phyloP scores from a whole-genome alignment of 805 yeast genomes.

The Yarrowia sp. region DNA sequence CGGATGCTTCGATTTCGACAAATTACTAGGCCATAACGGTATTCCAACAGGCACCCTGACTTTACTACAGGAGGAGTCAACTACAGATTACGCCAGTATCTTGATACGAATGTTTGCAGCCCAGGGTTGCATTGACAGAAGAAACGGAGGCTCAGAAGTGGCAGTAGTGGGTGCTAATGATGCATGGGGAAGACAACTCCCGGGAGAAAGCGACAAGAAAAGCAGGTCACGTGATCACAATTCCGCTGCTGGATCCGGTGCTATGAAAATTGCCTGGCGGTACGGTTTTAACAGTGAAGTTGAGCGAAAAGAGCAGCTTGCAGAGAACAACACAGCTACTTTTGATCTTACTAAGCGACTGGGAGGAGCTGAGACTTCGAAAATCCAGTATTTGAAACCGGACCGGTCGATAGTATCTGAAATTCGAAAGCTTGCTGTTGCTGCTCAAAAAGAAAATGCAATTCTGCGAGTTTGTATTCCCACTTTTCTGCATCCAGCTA shows the following conservation, averaged over 20 bases:
- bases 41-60: slow-evolving; percentile 73
- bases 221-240: slow-evolving; percentile 35
- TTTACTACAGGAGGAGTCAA: slow-evolving; percentile 76
- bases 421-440: slow-evolving; percentile 44
- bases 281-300: slow-evolving; percentile 52
- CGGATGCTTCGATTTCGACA: slow-evolving; percentile 75
- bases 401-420: slow-evolving; percentile 40
- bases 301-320: slow-evolving; percentile 29
- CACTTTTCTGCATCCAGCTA: slow-evolving; percentile 72
- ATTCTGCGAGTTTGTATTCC: slow-evolving; percentile 71
- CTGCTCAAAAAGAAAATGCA: slow-evolving; percentile 36
- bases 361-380: slow-evolving; percentile 30
- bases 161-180: slow-evolving; percentile 60
- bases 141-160: slow-evolving; percentile 48
- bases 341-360: slow-evolving; percentile 76
- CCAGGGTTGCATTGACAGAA: slow-evolving; percentile 68
- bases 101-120: slow-evolving; percentile 67
- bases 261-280: slow-evolving; percentile 91
- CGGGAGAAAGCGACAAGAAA: slow-evolving; percentile 69
- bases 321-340: slow-evolving; percentile 41
- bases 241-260: slow-evolving; percentile 37
- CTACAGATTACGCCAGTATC: slow-evolving; percentile 81
- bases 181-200: slow-evolving; percentile 66
- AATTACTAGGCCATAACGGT: slow-evolving; percentile 74
- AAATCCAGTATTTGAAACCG: neutral